Evolutionary conservation across 2,329 filamentous ascomycete genomes (phyloP).

Genomic region (Bipolaris gigantea): DNA sequence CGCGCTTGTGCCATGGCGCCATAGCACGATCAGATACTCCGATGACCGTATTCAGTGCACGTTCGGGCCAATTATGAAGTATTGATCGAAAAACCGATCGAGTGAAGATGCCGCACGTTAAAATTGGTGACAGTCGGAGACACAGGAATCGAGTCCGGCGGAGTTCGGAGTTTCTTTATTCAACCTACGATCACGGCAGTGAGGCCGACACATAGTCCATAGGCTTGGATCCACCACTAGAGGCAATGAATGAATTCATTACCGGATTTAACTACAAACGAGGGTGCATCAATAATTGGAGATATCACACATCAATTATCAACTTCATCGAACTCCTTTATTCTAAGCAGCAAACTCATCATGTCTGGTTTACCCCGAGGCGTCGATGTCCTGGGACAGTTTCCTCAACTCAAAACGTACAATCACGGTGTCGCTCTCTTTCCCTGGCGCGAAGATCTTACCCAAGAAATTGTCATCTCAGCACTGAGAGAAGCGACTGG

Average conservation of each 20-base stretch:
- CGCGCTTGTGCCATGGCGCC: neutral
- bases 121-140: neutral
- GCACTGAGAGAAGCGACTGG: neutral
- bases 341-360: neutral
- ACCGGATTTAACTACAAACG: neutral
- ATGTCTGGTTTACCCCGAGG: neutral
- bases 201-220: neutral
- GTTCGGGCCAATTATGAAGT: neutral
- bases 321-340: neutral
- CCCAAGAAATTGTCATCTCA: neutral
- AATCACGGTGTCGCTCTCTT: neutral
- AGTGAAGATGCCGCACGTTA: neutral
- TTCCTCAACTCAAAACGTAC: neutral
- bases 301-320: neutral
- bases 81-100: neutral
- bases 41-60: neutral
- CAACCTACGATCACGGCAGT: neutral
- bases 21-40: neutral
- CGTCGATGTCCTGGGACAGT: neutral
- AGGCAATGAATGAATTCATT: neutral
- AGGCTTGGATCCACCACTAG: neutral
- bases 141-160: neutral
- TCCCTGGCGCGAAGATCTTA: neutral
- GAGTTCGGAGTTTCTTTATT: neutral
- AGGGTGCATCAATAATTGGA: neutral